phyloP scores from a whole-genome alignment of 2,329 filamentous ascomycete genomes.

The Monosporascus sp. region DNA sequence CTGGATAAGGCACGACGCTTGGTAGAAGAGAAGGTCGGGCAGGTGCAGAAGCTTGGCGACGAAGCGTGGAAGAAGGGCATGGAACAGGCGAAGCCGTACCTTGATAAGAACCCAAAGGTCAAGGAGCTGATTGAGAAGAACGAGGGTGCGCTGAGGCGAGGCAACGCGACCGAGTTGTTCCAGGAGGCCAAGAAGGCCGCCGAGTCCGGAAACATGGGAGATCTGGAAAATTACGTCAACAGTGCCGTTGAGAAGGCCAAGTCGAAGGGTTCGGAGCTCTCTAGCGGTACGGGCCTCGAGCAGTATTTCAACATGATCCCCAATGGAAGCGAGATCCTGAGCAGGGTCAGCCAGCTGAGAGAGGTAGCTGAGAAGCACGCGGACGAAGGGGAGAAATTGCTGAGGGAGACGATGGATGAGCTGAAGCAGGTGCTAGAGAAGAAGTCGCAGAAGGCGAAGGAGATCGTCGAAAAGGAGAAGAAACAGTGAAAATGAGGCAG shows the following conservation, averaged over 20 bases:
- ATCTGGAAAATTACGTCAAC: slow-evolving; percentile 57
- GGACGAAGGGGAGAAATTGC: slow-evolving; percentile 62
- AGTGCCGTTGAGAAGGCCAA: slow-evolving; percentile 54
- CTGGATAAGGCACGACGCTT: slow-evolving; percentile 54
- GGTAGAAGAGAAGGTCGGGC: slow-evolving; percentile 63
- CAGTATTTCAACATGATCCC: slow-evolving; percentile 63
- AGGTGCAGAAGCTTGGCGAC: slow-evolving; percentile 62
- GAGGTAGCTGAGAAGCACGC: slow-evolving; percentile 63
- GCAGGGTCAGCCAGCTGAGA: slow-evolving; percentile 59
- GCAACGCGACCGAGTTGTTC: slow-evolving; percentile 59
- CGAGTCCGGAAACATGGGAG: slow-evolving; percentile 53
- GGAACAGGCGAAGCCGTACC: slow-evolving; percentile 63
- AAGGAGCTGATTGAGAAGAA: slow-evolving; percentile 71
- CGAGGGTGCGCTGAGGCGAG: slow-evolving; percentile 59
- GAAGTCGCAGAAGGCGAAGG: slow-evolving; percentile 50
- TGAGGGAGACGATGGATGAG: slow-evolving; percentile 64
- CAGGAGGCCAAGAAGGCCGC: slow-evolving; percentile 56
- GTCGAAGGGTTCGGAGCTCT: slow-evolving; percentile 35
- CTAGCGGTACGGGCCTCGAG: slow-evolving; percentile 43
- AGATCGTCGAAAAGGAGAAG: slow-evolving; percentile 51
- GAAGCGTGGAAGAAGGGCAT: slow-evolving; percentile 67
- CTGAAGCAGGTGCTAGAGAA: slow-evolving; percentile 59
- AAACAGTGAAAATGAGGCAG: slow-evolving; percentile 27
- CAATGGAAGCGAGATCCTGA: slow-evolving; percentile 56
- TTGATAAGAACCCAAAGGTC: slow-evolving; percentile 72